Evolutionary conservation across 345 rosid species (phyloP), one percentile per base, ranked within the genome.

Genomic region (Brassica napus): DNA sequence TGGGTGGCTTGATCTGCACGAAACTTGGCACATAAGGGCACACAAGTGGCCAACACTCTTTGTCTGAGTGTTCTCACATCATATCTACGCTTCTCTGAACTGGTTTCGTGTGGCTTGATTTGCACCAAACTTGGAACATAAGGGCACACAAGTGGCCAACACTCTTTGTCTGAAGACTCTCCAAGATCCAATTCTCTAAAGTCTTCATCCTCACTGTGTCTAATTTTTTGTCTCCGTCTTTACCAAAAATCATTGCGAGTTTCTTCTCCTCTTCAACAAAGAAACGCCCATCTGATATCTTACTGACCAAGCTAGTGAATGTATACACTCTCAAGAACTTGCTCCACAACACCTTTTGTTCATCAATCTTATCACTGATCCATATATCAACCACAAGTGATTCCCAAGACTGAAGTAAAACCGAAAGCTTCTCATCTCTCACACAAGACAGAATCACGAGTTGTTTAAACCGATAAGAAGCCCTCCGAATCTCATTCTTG

Each of bases 111-210:
- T 52, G 18, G 58, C 62, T 57, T 57, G 32, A 67, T 24, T 8
- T 67, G 21, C 71, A 42, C 58, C 8, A 7, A 23, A 44, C 71
- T 67, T 14, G 71, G 71, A 5, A 67, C 58, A 24, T 42, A 67
- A 67, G 71, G 8, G 1, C 58, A 42, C 71, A 67, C 34, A n/a
- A 67, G 2, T 11, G 70, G 70, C 15, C 31, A 23, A 47, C 54
- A 47, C 55, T 14, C 32, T 6, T 3, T 42, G 28, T 35, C 4
- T 3, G 24, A 16, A 67, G 57, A 2, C 28, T 24, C 8, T 47
- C 60, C 72, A 2, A 68, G n/a, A n/a, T n/a, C n/a, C n/a, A n/a
- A n/a, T n/a, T n/a, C n/a, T n/a, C n/a, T n/a, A n/a, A n/a, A n/a
- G n/a, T n/a, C n/a, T n/a, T n/a, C n/a, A n/a, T n/a, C n/a, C n/a